phyloP scores from a whole-genome alignment of 352 stramenopile species.

The Globisporangium sylvaticum region DNA sequence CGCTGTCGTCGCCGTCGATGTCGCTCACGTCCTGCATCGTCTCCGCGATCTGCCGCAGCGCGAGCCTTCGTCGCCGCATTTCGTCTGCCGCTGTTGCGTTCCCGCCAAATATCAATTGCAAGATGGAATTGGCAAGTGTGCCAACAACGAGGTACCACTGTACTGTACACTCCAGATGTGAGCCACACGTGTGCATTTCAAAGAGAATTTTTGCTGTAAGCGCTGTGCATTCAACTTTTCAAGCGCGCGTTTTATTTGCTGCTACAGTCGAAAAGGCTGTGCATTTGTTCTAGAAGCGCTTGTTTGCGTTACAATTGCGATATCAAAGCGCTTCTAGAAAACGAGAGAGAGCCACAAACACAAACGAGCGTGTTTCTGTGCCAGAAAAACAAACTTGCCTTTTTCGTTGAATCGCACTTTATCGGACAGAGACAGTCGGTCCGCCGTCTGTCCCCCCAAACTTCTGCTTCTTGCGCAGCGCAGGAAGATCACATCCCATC shows the following conservation, averaged over 20 bases:
- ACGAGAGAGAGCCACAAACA: background rate
- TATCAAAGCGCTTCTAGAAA: background rate
- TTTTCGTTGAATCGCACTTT: conserved; percentile 1
- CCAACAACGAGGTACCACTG: background rate
- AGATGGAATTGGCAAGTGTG: background rate
- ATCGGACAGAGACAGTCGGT: background rate
- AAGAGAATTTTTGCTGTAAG: background rate
- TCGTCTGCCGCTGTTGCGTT: background rate
- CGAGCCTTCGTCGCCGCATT: conserved; percentile 22
- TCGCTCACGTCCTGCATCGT: conserved; percentile 18
- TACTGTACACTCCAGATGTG: background rate
- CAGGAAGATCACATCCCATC: conserved; percentile 13
- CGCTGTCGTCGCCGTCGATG: conserved; percentile 13
- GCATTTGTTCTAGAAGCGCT: background rate
- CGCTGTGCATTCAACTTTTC: too few relatives aligned
- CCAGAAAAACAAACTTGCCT: background rate
- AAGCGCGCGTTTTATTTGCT: too few relatives aligned
- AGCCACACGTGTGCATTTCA: background rate
- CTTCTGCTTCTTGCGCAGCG: background rate
- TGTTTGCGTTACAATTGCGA: background rate
- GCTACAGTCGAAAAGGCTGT: background rate
- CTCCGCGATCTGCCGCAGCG: conserved; percentile 26
- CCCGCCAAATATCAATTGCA: conserved; percentile 3
- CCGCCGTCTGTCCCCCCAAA: background rate
- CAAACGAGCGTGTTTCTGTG: background rate